phyloP scores from a whole-genome alignment of 2,329 filamentous ascomycete species.

The Penicillium nordicum region DNA sequence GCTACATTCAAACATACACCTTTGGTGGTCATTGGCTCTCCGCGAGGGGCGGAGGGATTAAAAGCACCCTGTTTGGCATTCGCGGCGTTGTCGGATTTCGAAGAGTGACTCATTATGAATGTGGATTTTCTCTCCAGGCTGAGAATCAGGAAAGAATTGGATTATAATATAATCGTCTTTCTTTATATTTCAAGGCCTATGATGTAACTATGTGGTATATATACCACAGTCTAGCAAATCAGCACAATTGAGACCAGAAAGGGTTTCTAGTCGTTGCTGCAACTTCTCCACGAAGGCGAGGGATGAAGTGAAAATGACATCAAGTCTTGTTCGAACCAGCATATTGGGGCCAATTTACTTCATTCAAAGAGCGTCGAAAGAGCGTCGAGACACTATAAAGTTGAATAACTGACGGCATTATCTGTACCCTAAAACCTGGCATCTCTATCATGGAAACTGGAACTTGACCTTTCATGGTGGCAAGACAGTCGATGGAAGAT shows the following conservation, averaged over 20 bases:
- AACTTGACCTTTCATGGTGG: background rate
- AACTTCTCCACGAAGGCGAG: background rate
- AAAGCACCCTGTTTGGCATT: slow-evolving; percentile 56
- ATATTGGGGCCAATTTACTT: background rate
- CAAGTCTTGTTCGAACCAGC: background rate
- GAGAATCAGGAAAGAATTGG: background rate
- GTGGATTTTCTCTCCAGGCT: background rate
- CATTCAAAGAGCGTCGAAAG: background rate
- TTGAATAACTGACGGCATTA: background rate
- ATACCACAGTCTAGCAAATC: background rate
- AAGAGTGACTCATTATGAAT: slow-evolving; percentile 22
- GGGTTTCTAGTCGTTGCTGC: background rate
- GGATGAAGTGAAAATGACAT: background rate
- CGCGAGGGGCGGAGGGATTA: slow-evolving; percentile 48
- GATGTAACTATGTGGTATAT: background rate
- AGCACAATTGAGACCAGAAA: background rate
- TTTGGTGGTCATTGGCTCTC: slow-evolving; percentile 52
- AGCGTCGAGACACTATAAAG: background rate
- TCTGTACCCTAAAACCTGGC: background rate
- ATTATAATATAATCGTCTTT: too few species aligned
- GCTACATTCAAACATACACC: slow-evolving; percentile 47
- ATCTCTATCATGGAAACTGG: background rate
- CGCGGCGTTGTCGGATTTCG: slow-evolving; percentile 52
- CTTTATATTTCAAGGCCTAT: background rate
- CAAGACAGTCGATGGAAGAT: background rate